A percentile compares a stretch with the other conserved stretches of the same genome.
These are phyloP conservation scores for Erythrophleum ivorense DNA, from an alignment of 331 rosid genomes.

Conservation along the genomic window DNA sequence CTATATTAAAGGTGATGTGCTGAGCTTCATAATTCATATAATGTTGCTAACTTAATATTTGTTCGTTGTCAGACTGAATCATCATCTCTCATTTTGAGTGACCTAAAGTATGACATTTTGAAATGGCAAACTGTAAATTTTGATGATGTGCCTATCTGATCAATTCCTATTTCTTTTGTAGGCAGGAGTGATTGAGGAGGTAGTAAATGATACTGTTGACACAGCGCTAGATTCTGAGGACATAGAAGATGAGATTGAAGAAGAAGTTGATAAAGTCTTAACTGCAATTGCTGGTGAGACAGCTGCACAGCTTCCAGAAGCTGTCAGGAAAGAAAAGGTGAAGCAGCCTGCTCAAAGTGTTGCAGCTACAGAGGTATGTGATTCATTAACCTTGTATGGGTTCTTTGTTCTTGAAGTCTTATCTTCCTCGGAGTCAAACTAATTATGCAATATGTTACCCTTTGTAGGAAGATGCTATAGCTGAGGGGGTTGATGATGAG, in stretches of 20 bases:
- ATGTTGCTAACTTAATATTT: not conserved
- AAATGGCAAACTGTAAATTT: not conserved
- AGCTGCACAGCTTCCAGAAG: conserved; percentile 79
- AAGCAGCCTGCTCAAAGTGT: conserved; percentile 67
- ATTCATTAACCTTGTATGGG: not conserved
- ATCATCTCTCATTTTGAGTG: not conserved
- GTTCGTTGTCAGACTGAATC: not conserved
- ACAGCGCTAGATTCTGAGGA: conserved; percentile 80
- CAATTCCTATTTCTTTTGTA: conserved; percentile 36
- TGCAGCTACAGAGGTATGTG: conserved; percentile 52
- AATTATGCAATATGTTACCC: conserved; percentile 23
- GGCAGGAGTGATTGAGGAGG: conserved; percentile 88
- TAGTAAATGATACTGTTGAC: conserved; percentile 72
- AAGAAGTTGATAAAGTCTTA: conserved; percentile 79
- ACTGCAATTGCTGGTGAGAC: conserved; percentile 81
- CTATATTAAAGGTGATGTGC: not conserved
- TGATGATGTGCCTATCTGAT: not conserved
- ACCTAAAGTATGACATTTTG: not conserved
- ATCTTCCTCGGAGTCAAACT: conserved; percentile 14
- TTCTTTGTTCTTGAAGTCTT: not conserved
- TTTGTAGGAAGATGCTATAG: conserved; percentile 69
- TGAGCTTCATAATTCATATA: not conserved
- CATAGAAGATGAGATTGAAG: conserved; percentile 88
- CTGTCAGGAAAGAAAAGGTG: conserved; percentile 64
- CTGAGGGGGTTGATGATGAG: conserved; percentile 75